Base-by-base conservation (phyloP, 1,284 basidiomycete genomes). In the Violaceomyces palustris region DNA sequence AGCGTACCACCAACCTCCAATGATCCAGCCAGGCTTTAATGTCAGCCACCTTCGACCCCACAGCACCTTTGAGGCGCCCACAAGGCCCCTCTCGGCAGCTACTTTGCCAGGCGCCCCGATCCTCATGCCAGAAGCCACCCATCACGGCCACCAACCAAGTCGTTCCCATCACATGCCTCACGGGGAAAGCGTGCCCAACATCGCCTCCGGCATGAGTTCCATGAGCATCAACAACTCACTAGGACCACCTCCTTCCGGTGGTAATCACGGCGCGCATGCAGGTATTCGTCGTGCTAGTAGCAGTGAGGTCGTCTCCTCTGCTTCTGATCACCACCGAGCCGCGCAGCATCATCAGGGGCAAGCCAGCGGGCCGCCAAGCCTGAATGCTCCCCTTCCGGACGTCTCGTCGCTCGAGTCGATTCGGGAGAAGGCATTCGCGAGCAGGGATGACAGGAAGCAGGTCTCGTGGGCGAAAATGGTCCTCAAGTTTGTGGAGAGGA, bases 381-480 rank as follows among this genome's bases (percentile, higher is more conserved):
- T 71, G 26, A 51, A 55, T 14, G 46, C 58, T 15, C 61, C 69
- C 2, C 29, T 73, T 7, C 63, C 70, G 15, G 69, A 72, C 34
- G 39, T 64, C 28, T 36, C 42, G 2, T 40, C 66, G 5, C 49
- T 74, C n/a, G 50, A 41, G 1, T 21, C 37, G 11, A 49, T 53
- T 25, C 51, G 64, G 1, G 60, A 72, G 14, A 39, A 42, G 6
- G 62, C 65, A 2, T 31, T 55, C 7, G 42, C 46, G 8, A 30
- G 35, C 21, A 41, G 79, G 49, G 82, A 84, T 61, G 82, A 83
- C 0, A 66, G 75, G 0, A 76, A 81, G 36, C 81, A 82, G 56
- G 74, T 91, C 14, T 76, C 79, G 15, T 93, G 89, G 89, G 80
- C 81, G 5, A 79, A 83, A 33, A 86, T 89, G 54, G 83, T 91